Evolutionary conservation across 2,329 filamentous ascomycete species (phyloP), one percentile per base, ranked within the genome.

Genomic region (Penicillium frequentans): DNA sequence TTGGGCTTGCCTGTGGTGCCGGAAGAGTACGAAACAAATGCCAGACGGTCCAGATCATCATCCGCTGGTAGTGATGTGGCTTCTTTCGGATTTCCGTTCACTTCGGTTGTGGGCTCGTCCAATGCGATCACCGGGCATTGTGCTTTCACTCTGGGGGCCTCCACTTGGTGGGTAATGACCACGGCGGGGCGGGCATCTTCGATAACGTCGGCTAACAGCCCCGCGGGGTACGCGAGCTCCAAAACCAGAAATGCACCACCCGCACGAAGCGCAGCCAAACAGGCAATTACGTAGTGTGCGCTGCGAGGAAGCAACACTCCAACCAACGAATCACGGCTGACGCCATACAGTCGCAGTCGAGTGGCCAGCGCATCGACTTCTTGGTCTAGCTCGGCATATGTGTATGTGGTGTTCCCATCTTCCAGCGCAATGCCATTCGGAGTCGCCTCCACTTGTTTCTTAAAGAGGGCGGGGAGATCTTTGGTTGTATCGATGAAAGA

Each of bases 1-100:
- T 92, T 92, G n/a, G 89, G 89, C 61, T 86, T 86, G 63, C 89
- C 89, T 1, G 89, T 92, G 0, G 89, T 91, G 35, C 89, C 89
- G 5, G 87, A 90, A 1, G 88, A 90, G 73, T 92, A 92, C 1
- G 88, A 89, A n/a, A 93, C 89, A 70, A 93, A 93, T 19, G 88
- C 86, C 21, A 93, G 80, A 44, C 87, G 82, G 61, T 92, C 89
- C 53, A 93, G 75, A 67, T 93, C 90, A 66, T 87, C 81, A 8
- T 87, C 84, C 0, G 81, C 78, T 2, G 87, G 86, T 23, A 86
- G 70, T 11, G 82, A 80, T 16, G 80, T 68, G 10, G 77, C 73
- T 51, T 77, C 72, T 48, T 80, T 77, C 5, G 77, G 69, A n/a
- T 81, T 54, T 37, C 70, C 74, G 65, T 75, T 76, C 54, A 56